Evolutionary conservation across 306 rosid genomes (phyloP).

Genomic region (Lathyrus tuberosus): DNA sequence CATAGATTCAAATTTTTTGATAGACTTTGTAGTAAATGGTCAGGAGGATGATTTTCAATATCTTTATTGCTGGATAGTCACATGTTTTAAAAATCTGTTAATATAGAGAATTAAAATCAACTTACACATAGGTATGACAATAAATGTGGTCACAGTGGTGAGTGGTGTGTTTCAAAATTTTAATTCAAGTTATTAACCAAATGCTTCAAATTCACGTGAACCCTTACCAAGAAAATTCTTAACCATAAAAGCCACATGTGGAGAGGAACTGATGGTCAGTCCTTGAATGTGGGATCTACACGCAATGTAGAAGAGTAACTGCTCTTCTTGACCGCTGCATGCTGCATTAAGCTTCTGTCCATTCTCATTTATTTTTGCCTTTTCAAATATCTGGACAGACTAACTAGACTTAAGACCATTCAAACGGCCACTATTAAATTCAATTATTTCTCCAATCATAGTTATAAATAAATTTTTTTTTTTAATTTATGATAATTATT

Average conservation of each 20-base stretch:
- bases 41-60: no score
- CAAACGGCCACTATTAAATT: no score
- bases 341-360: background rate
- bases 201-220: conserved; percentile 25
- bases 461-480: no score
- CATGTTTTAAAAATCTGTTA: no score
- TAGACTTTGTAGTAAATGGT: no score
- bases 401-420: no score
- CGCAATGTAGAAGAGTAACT: background rate
- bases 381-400: background rate
- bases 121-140: background rate
- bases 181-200: background rate
- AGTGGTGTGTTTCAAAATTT: background rate
- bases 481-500: no score
- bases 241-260: background rate
- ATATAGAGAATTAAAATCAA: no score
- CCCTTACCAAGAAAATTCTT: background rate
- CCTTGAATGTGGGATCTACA: background rate
- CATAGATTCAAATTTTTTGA: background rate
- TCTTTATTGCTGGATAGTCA: no score
- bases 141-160: background rate
- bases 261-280: background rate
- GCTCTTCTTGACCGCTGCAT: background rate
- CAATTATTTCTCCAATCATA: no score
- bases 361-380: background rate